Evolutionary conservation across 306 rosid species (phyloP).

Genomic region (Lathyrus sativus): DNA sequence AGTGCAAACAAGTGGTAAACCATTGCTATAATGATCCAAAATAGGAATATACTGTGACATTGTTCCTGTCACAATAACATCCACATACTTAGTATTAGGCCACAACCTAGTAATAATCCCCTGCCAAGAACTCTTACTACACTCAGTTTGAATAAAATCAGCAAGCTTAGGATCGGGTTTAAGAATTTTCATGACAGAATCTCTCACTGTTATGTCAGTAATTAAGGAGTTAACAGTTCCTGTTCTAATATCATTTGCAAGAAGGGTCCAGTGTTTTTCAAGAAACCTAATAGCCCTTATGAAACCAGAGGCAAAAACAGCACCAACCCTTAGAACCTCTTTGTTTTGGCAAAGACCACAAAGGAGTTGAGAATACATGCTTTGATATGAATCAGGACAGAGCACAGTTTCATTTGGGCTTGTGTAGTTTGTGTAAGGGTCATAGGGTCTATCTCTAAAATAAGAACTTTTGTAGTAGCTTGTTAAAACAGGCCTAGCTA

Average conservation of each 20-base stretch:
- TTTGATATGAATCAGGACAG: constrained; percentile 89
- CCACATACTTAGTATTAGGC: constrained; percentile 96
- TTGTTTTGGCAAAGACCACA: constrained; percentile 81
- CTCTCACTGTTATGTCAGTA: constrained; percentile 58
- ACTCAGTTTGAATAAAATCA: constrained; percentile 60
- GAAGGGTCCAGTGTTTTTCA: constrained; percentile 71
- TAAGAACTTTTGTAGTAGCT: constrained; percentile 91
- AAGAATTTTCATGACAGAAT: constrained; percentile 58
- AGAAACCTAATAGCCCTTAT: constrained; percentile 87
- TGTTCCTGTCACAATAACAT: constrained; percentile 96
- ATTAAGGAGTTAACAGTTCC: constrained; percentile 62
- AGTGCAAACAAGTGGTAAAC: constrained; percentile 90
- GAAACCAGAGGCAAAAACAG: constrained; percentile 96
- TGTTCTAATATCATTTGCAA: constrained; percentile 68
- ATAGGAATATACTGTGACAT: constrained; percentile 97
- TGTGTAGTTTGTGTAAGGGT: constrained; percentile 96
- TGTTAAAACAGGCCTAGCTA: constrained; percentile 92
- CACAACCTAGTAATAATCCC: constrained; percentile 88
- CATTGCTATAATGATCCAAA: constrained; percentile 79
- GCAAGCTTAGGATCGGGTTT: constrained; percentile 73
- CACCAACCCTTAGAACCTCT: constrained; percentile 85
- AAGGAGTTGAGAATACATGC: constrained; percentile 91
- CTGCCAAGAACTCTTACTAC: constrained; percentile 65
- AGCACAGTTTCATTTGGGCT: constrained; percentile 91
- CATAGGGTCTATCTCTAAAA: constrained; percentile 74